Base-by-base conservation (phyloP, 108 stramenopile genomes). In the Conticribra guillardii region DNA sequence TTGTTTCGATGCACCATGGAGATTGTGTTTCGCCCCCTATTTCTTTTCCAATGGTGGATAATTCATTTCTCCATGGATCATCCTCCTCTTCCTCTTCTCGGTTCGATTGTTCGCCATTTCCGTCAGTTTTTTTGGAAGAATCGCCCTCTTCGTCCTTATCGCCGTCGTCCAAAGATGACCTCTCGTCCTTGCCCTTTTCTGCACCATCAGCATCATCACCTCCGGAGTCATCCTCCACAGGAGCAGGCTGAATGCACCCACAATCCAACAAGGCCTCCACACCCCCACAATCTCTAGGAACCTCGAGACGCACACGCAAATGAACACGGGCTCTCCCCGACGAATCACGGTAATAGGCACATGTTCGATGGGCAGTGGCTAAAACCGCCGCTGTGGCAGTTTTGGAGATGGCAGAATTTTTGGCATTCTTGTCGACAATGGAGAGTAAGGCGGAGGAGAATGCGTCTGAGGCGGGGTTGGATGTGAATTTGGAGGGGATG, bases 281-380 rank as follows among this genome's bases (percentile, higher is more conserved):
- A 18, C 48, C 63, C 14, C 29, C 48, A 37, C 56, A 61, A 24
- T 68, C 48, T 5, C 27, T 37, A 0, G 55, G 16, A 34, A 61
- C 19, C n/a, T 54, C 47, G 2, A 76, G 55, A 50, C 67, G 75
- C 28, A 58, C 59, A 28, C 75, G 60, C 11, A 76, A 3, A 24
- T 57, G 54, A 41, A 64, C 67, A 34, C 67, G 54, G 16, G 75
- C 75, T 56, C 75, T 41, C 30, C 75, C 75, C 48, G 75, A 76
- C 18, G 75, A 76, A 45, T 76, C 75, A 23, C 75, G 75, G 48
- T 76, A 76, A 34, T 64, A 76, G 3, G 75, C 75, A 1, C 54
- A 46, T 18, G 52, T 44, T 54, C 61, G n/a, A n/a, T n/a, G n/a
- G n/a, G n/a, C n/a, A n/a, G n/a, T n/a, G n/a, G n/a, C n/a, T n/a